Evolutionary conservation across 345 rosid genomes (phyloP).

Genomic region (Gossypium rotundifolium): DNA sequence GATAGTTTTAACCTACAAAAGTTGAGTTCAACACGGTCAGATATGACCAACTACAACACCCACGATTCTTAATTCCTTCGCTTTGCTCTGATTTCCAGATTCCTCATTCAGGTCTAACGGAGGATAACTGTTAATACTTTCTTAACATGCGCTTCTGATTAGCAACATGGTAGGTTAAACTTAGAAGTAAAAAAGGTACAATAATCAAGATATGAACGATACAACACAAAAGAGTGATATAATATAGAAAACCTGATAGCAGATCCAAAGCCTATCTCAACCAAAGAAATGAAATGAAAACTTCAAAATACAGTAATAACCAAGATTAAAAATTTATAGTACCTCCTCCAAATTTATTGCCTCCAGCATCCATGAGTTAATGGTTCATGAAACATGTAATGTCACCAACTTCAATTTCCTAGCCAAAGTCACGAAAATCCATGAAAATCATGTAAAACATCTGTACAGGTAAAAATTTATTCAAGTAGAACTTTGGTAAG

Average conservation of each 20-base stretch:
- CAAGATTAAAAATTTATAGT: slow-evolving; percentile 9
- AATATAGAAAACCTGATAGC: not conserved
- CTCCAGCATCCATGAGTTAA: slow-evolving; percentile 56
- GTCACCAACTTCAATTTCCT: slow-evolving; percentile 33
- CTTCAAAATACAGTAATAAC: not conserved
- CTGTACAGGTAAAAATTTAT: not conserved
- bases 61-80: not conserved
- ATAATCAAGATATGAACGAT: not conserved
- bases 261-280: not conserved
- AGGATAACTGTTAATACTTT: not conserved
- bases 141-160: not conserved
- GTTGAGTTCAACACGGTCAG: not conserved
- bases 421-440: not conserved
- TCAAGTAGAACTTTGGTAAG: not conserved
- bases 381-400: slow-evolving; percentile 17
- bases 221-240: not conserved
- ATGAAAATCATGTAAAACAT: not conserved
- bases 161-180: not conserved
- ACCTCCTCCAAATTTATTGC: slow-evolving; percentile 67
- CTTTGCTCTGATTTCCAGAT: not conserved
- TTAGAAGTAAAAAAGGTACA: not conserved
- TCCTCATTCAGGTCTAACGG: not conserved
- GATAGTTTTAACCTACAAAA: not conserved
- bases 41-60: not conserved
- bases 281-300: not conserved